Evolutionary conservation across 352 stramenopile genomes (phyloP), one percentile per base, ranked within the genome.

Genomic region (Phytopythium helicoides): DNA sequence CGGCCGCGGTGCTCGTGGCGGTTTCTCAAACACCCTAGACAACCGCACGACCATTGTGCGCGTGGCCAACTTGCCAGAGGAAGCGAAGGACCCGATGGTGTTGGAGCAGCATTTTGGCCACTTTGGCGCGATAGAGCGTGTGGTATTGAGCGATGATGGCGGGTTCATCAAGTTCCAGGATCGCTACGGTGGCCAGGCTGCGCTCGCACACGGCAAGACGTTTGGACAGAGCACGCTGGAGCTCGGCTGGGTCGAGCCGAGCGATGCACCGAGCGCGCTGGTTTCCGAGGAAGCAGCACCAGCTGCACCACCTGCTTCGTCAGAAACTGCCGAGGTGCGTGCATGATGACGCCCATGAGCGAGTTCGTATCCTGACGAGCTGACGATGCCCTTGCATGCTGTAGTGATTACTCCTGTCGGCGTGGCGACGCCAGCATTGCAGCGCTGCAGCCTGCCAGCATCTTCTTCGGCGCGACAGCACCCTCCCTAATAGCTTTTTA

Each of bases 161-260:
- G 78, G 71, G 8, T 93, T 78, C 46, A 89, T 95, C 62, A 91
- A 95, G 62, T 95, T 95, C 47, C 70, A 87, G 38, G 82, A 95
- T 48, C 75, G 85, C 23, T 92, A 91, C 54, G 66, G 64, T 3
- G 85, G 76, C 9, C 81, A 95, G 47, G 69, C 79, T 10, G 85
- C 81, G 38, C 49, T 92, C 34, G 75, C 38, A 21, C 81, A 86
- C 46, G 81, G 81, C 46, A 68, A 66, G 31, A 40, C 79, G 50
- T 90, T 79, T 48, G 77, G 75, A 19, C 66, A 86, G 37, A 69
- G 75, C 21, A 67, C 76, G 39, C 52, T 92, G 54, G 56, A 86
- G 50, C 68, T 92, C 62, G 55, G 44, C 26, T 92, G 79, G 79
- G 76, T 82, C 12, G 79, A 90, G 52, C 54, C 71, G 8, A 63